Base-by-base conservation (phyloP, 257 asterid genomes). In the Nicotiana benthamiana region DNA sequence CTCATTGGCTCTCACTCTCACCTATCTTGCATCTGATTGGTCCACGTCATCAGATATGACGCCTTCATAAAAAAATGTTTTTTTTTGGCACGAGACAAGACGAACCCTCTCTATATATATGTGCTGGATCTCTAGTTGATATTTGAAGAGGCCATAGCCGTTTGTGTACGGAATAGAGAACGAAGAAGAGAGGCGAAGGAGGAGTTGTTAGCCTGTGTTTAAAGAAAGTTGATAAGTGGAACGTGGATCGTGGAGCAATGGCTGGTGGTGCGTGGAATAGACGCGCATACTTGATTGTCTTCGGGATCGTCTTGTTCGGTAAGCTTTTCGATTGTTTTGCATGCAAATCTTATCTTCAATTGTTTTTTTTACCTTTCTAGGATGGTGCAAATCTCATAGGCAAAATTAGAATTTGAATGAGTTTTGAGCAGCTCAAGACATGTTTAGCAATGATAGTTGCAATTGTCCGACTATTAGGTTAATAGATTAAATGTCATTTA, bases 31-130 rank as follows among this genome's bases (percentile, higher is more conserved):
- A 54, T 8, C 2, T 80, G 28, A 90, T 89, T 91, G 92, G 97
- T 84, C 94, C 97, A 92, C 82, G 87, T 90, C 85, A 86, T 56
- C 86, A 77, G 0, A 10, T 1, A 20, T 87, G 96, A 88, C 96
- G 85, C 72, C 7, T 34, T 24, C 62, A 75, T 34, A 68, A 5
- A 36, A 26, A 1, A 13, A 28, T 15, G 9, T 11, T 54, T 53
- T 15, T 17, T 16, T 54, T 54, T 53, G 79, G 75, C 83, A 59
- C 61, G 75, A 32, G 53, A 16, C 12, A 5, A 75, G 46, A 66
- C 61, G 75, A 15, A 80, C 28, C 57, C 2, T 16, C 2, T 16
- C 17, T 52, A 15, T 16, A 16, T 11, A 48, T 48, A 2, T 48
- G 11, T 9, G 53, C 15, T 48, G 53, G 53, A 11, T 48, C 53